Conservation (phyloP, 129 eudicot genomes). For the Lactuca saligna region DNA sequence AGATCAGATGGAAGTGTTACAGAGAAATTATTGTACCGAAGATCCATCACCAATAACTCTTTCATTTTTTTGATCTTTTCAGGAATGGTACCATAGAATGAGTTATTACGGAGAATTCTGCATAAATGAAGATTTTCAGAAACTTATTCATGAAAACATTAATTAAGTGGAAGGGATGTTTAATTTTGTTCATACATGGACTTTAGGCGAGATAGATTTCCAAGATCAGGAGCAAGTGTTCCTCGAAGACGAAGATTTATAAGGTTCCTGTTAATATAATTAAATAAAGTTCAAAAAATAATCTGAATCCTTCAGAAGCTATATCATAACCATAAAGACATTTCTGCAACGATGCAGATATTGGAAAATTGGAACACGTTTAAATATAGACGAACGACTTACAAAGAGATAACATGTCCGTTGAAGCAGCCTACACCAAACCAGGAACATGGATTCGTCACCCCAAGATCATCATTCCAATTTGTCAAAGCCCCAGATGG, state of each 20-base stretch:
- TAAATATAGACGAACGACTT: conserved; percentile 33
- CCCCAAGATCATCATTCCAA: conserved; percentile 64
- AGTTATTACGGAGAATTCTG: conserved; percentile 77
- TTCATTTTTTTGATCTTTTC: conserved; percentile 51
- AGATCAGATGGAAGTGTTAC: conserved; percentile 48
- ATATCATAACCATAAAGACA: neutral
- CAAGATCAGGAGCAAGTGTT: conserved; percentile 67
- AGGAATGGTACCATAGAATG: conserved; percentile 69
- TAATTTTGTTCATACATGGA: conserved; percentile 54
- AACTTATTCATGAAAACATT: conserved; percentile 8
- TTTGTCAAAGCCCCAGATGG: conserved; percentile 69
- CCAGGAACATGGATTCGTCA: conserved; percentile 70
- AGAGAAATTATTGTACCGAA: conserved; percentile 63
- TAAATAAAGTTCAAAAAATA: neutral
- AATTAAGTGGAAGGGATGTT: neutral
- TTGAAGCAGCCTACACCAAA: conserved; percentile 60
- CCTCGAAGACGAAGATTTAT: conserved; percentile 68
- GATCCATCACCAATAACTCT: conserved; percentile 60
- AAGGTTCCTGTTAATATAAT: conserved; percentile 56
- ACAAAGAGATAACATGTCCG: conserved; percentile 57
- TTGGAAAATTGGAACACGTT: neutral
- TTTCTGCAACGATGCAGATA: conserved; percentile 6
- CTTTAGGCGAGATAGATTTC: conserved; percentile 56
- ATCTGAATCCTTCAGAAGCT: neutral
- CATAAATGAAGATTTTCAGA: conserved; percentile 7